Percentiles rank a stretch among this genome's conserved stretches.
Conservation (phyloP, 2,329 filamentous ascomycete genomes). For the Helminthosporium solani region DNA sequence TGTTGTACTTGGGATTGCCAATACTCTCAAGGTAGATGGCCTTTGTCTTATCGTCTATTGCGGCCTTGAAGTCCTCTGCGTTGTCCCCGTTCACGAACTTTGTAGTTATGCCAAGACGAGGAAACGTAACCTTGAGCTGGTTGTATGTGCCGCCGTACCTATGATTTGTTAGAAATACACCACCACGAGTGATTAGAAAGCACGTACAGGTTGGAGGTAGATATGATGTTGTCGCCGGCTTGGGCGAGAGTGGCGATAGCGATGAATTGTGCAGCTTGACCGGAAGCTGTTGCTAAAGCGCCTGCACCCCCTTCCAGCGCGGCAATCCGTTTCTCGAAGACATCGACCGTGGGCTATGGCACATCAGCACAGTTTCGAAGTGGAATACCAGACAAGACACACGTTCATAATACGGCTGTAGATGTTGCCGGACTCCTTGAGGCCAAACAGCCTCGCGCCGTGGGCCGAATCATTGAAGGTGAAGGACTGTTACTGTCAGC, state of each 20-base stretch:
- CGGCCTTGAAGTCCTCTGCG: slow-evolving; percentile 72
- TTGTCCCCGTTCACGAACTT: slow-evolving; percentile 85
- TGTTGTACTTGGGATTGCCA: slow-evolving; percentile 90
- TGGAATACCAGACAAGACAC: too few species aligned
- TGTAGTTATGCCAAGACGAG: slow-evolving; percentile 81
- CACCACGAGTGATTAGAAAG: not conserved
- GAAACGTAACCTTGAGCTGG: slow-evolving; percentile 89
- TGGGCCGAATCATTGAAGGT: slow-evolving; percentile 96
- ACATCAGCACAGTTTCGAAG: slow-evolving; percentile 4
- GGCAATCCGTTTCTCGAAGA: slow-evolving; percentile 95
- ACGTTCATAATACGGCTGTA: slow-evolving; percentile 97
- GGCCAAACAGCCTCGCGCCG: slow-evolving; percentile 88
- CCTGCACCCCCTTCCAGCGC: slow-evolving; percentile 90
- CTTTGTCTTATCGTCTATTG: slow-evolving; percentile 92
- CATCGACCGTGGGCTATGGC: slow-evolving; percentile 79
- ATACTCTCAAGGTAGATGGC: slow-evolving; percentile 90
- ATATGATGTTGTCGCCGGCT: slow-evolving; percentile 88
- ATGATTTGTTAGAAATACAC: not conserved
- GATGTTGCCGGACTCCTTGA: slow-evolving; percentile 97
- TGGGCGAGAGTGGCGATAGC: slow-evolving; percentile 80
- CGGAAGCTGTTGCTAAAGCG: slow-evolving; percentile 80
- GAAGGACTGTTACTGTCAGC: slow-evolving; percentile 63
- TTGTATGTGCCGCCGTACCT: slow-evolving; percentile 92
- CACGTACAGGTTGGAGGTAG: slow-evolving; percentile 71
- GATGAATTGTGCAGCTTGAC: slow-evolving; percentile 92